A percentile compares a stretch with the other conserved stretches of the same genome.
Evolutionary conservation across 495 filamentous ascomycete species (phyloP).

Genomic region (Hamigera avellanea): DNA sequence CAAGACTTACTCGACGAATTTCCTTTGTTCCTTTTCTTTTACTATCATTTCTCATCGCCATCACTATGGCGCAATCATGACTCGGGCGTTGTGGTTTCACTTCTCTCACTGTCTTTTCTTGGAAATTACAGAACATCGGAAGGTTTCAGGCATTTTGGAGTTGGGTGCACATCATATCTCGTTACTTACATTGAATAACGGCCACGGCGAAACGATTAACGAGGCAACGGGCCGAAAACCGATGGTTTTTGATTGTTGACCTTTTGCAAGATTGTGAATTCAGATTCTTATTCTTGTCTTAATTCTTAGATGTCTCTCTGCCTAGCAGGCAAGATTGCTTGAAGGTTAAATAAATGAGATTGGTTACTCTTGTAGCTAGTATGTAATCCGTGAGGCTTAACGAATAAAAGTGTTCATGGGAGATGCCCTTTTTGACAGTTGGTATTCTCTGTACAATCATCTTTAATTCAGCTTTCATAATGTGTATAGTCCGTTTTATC

Average conservation of each 20-base stretch:
- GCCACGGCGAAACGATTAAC: constrained; percentile 26
- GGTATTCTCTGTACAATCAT: too few relatives aligned
- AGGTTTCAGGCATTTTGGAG: constrained; percentile 12
- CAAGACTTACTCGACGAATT: constrained; percentile 12
- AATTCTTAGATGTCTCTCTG: too few relatives aligned
- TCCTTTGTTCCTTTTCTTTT: constrained; percentile 10
- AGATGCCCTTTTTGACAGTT: too few relatives aligned
- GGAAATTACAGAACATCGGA: constrained; percentile 1
- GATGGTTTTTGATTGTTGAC: constrained; percentile 11
- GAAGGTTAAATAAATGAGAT: too few relatives aligned
- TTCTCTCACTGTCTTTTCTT: background rate
- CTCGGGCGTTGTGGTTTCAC: background rate
- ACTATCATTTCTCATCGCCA: background rate
- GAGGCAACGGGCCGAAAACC: constrained; percentile 19
- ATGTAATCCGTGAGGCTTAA: too few relatives aligned
- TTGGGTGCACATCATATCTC: constrained; percentile 10
- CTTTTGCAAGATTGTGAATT: too few relatives aligned
- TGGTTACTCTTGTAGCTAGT: too few relatives aligned
- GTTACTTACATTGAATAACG: constrained; percentile 17
- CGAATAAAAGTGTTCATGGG: too few relatives aligned
- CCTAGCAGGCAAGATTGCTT: too few relatives aligned
- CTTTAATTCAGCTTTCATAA: too few relatives aligned
- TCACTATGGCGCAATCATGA: background rate
- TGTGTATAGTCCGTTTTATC: too few relatives aligned
- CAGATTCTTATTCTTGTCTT: too few relatives aligned